Evolutionary conservation across 2,329 filamentous ascomycete species (phyloP), one percentile per base, ranked within the genome.

Genomic region (Chalaropsis thielavioides): DNA sequence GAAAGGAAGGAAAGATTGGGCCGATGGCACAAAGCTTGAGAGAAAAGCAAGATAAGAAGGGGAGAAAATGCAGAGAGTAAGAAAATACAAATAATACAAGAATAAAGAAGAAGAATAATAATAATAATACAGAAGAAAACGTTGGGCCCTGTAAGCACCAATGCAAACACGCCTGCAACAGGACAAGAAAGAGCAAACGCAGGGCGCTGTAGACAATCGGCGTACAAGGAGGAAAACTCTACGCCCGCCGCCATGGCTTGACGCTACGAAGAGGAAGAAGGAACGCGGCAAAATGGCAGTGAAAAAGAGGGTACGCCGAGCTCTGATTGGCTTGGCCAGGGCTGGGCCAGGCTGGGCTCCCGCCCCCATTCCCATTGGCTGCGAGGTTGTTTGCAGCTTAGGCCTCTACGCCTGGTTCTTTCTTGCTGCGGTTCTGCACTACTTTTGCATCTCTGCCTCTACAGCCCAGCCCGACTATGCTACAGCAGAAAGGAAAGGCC

Each of bases 21-120:
- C 54, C 27, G 54, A n/a, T 58, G 54, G 54, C 54, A 58, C 54
- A 58, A 58, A 19, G 54, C 54, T 58, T 38, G 54, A 58, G 54
- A 58, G 54, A 41, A 64, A 64, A 56, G 27, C 40, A 46, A 44
- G 43, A 64, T 61, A 61, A 49, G 31, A 51, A 64, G 41, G 44
- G 61, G 22, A 40, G 40, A 46, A 64, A 64, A 27, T 35, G 15
- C 17, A 31, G 46, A 51, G 46, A 51, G 27, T 49, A 38, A 65
- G 38, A 60, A 46, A 51, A 51, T 51, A 13, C 19, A 51, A 64
- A 56, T 27, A 58, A 51, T 44, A 31, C 43, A 17, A 19, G 43
- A 46, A 58, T 58, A 58, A 35, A 58, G 24, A 46, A 10, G 15
- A 38, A 65, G 38, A 60, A 46, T 46, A 51, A 51, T 51, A 13